Percentiles rank a stretch among this genome's conserved stretches.
These are phyloP conservation scores for Begonia fuchsioides DNA, from an alignment of 306 rosid genomes.

Conservation along the genomic window DNA sequence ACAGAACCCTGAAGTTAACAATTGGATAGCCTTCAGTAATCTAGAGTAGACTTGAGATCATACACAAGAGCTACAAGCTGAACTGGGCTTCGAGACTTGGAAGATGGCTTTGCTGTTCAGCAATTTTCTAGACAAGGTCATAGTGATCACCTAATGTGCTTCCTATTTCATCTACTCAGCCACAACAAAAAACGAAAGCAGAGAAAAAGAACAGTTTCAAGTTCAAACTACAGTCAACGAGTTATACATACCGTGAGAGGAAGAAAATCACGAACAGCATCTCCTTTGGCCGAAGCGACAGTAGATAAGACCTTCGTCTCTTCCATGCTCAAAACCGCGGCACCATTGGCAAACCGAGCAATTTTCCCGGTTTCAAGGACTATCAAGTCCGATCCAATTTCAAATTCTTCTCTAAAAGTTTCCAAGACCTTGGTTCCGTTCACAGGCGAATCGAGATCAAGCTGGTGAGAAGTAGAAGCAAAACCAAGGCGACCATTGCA, in stretches of 20 bases:
- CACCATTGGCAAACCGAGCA: conserved; percentile 82
- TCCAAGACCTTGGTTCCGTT: conserved; percentile 44
- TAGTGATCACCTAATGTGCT: no score
- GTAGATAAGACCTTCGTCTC: conserved; percentile 70
- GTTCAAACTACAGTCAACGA: neutral
- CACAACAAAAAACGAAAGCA: no score
- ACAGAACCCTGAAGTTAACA: no score
- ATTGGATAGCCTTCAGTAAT: no score
- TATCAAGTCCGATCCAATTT: conserved; percentile 52
- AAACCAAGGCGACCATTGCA: conserved; percentile 55
- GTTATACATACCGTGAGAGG: conserved; percentile 66
- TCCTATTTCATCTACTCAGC: no score
- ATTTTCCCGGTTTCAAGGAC: conserved; percentile 67
- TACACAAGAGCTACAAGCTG: no score
- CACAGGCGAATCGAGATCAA: conserved; percentile 18
- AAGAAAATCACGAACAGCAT: conserved; percentile 56
- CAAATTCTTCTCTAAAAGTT: conserved; percentile 58
- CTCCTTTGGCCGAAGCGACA: conserved; percentile 49
- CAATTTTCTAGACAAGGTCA: no score
- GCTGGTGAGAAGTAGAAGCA: conserved; percentile 28
- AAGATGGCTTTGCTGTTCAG: no score
- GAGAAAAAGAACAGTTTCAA: neutral
- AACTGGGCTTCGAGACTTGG: no score
- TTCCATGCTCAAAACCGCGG: conserved; percentile 57
- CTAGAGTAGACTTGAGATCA: no score